Evolutionary conservation across 768 basidiomycete genomes (phyloP), one percentile per base, ranked within the genome.

Genomic region (Trametes coccinea): DNA sequence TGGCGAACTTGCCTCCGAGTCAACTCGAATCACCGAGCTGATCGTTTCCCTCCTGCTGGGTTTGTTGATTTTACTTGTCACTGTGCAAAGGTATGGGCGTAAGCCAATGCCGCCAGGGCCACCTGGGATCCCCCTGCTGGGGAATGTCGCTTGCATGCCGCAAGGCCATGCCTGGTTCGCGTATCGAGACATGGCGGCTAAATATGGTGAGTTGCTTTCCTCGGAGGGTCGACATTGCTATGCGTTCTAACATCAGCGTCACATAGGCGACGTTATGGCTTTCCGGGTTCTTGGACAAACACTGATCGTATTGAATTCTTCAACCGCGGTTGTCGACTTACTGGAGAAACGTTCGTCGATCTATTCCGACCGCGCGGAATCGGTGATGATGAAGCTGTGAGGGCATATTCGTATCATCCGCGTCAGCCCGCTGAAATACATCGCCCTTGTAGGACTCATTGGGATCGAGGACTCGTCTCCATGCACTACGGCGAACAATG

Each of bases 301-400:
- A 5, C 44, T 72, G 11, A 52, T 69, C 41, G 39, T 71, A 27
- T 37, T 72, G 11, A 64, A 65, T 33, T 55, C 66, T 29, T 34
- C 37, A 7, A 30, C 56, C 41, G 61, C 62, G 6, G 61, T 63
- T 8, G 13, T 39, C 11, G 71, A 72, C n/a, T 64, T 73, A 29
- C 56, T 73, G 5, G 69, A 71, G 30, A 72, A 67, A 49, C 60
- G 68, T 3, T 66, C 65, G 37, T 43, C 61, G 1, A 66, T 66
- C 1, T 69, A 69, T 45, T 72, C 71, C 10, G 66, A 69, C 30
- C n/a, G 47, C 33, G 22, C 56, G 10, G 27, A 17, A 9, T 45
- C 31, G 7, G 13, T 33, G 14, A 33, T 51, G 22, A 30, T 39
- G 2, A 22, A 57, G 4, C 11, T 46, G 56, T 57, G 37, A 27